These are phyloP conservation scores for Fusarium heterosporum DNA, from an alignment of 2,329 filamentous ascomycete species.

Conservation along the genomic window DNA sequence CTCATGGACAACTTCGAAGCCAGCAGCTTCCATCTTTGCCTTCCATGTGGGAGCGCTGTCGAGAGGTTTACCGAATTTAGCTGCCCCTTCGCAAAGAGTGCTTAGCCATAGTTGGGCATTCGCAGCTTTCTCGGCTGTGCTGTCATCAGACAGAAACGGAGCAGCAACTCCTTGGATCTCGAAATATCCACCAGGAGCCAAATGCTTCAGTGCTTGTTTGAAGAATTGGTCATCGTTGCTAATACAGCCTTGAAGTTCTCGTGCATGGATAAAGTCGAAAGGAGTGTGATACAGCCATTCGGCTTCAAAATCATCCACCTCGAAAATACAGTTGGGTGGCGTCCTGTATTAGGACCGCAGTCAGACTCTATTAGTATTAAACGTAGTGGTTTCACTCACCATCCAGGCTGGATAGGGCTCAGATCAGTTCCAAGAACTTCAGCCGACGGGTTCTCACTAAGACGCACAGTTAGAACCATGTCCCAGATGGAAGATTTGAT, in stretches of 20 bases:
- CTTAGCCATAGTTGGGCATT: slow-evolving; percentile 8
- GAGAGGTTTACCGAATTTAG: slow-evolving; percentile 15
- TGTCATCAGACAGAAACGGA: slow-evolving; percentile 14
- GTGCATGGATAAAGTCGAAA: slow-evolving; percentile 23
- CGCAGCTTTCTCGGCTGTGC: slow-evolving; percentile 7
- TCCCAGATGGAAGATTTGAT: too few species aligned
- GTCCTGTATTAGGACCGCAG: not conserved
- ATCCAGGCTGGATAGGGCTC: slow-evolving; percentile 27
- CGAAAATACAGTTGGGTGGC: slow-evolving; percentile 17
- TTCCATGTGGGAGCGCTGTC: slow-evolving; percentile 13
- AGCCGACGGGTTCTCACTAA: slow-evolving; percentile 1
- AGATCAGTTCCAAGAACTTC: slow-evolving; percentile 27
- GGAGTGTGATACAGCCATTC: slow-evolving; percentile 18
- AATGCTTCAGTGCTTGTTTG: not conserved
- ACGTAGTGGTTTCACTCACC: not conserved
- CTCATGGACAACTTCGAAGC: slow-evolving; percentile 9
- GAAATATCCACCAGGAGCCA: slow-evolving; percentile 8
- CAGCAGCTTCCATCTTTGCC: slow-evolving; percentile 6
- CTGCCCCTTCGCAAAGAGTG: not conserved
- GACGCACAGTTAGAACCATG: too few species aligned
- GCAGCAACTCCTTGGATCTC: slow-evolving; percentile 4
- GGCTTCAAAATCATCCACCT: slow-evolving; percentile 19
- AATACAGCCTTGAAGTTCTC: slow-evolving; percentile 19
- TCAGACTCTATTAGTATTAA: not conserved
- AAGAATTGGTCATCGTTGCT: slow-evolving; percentile 8